Base-by-base conservation (phyloP, 805 yeast species). In the Myxozyma melibiosi region DNA sequence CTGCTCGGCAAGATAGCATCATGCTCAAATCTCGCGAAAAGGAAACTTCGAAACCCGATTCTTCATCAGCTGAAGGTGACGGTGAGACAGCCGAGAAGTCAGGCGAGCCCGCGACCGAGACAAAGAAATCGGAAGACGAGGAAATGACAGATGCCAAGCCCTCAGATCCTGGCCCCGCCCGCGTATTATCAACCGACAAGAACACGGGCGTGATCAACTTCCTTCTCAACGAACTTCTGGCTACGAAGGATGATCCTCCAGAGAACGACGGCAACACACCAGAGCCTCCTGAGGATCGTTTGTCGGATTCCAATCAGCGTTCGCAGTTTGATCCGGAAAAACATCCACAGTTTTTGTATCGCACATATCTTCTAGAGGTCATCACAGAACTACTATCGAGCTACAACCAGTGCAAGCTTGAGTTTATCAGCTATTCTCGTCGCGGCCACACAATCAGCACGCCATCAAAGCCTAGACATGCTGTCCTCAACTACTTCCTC, bases 401-500 rank as follows among this genome's bases (percentile, higher is more conserved):
- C 1, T 91, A 90, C 68, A 86, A 84, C 60, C 85, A 84, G 60
- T 82, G 90, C 49, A 91, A 91, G 69, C 78, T 87, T 48, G 96
- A 90, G 65, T 86, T 91, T 66, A 73, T 90, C 55, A 84, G 92
- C 0, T 91, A 82, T 64, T 83, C 92, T 1, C 85, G 84, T 9
- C 58, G 63, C 16, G 61, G 44, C 6, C 50, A 16, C 6, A 31
- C 48, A 2, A 13, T 37, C 14, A 42, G 37, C 28, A 62, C 64
- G 5, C 64, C 69, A 13, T 53, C 61, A 9, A 88, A 84, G 66
- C 95, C 96, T 1, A 78, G 92, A 28, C 77, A 89, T 0, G 86
- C 95, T 0, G 84, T 92, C 0, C 71, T 91, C 59, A 88, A 90
- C 68, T 82, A 88, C 64, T 78, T 90, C 57, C 71, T 90, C 16